These are phyloP conservation scores for Penicillium paxilli DNA, from an alignment of 495 filamentous ascomycete genomes.

Conservation along the genomic window DNA sequence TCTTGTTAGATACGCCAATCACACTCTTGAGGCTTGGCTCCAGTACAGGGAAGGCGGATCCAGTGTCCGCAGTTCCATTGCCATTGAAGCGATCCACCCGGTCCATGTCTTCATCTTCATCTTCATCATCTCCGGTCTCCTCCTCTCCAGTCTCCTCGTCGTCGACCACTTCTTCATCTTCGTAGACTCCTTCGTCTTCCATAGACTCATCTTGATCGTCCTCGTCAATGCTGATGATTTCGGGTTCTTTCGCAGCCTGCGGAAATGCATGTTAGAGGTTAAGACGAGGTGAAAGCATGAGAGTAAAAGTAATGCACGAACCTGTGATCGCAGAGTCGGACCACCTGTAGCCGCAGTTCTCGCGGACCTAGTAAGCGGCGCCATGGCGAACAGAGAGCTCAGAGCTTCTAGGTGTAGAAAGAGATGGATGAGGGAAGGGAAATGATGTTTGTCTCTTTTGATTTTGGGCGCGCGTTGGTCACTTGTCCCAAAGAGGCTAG, in stretches of 20 bases:
- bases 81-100: conserved; percentile 16
- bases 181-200: conserved; percentile 24
- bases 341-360: conserved; percentile 7
- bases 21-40: conserved; percentile 20
- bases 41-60: conserved; percentile 17
- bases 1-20: conserved; percentile 5
- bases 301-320: conserved; percentile 3
- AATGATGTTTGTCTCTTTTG: conserved; percentile 35
- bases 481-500: conserved; percentile 33
- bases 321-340: conserved; percentile 14
- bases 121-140: conserved; percentile 12
- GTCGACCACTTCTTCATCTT: conserved; percentile 27
- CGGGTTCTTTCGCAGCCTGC: conserved; percentile 32
- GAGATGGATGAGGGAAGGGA: conserved; percentile 18
- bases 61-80: conserved; percentile 16
- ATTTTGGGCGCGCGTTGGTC: conserved; percentile 36
- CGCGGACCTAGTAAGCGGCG: conserved; percentile 30
- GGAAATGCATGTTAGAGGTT: conserved; percentile 26
- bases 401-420: neutral
- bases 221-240: conserved; percentile 45
- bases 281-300: neutral
- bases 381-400: conserved; percentile 21
- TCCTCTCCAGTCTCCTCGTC: conserved; percentile 16
- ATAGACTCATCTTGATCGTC: conserved; percentile 33
- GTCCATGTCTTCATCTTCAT: conserved; percentile 11